Conservation (phyloP, 1,284 basidiomycete species). For the Phellopilus nigrolimitatus region DNA sequence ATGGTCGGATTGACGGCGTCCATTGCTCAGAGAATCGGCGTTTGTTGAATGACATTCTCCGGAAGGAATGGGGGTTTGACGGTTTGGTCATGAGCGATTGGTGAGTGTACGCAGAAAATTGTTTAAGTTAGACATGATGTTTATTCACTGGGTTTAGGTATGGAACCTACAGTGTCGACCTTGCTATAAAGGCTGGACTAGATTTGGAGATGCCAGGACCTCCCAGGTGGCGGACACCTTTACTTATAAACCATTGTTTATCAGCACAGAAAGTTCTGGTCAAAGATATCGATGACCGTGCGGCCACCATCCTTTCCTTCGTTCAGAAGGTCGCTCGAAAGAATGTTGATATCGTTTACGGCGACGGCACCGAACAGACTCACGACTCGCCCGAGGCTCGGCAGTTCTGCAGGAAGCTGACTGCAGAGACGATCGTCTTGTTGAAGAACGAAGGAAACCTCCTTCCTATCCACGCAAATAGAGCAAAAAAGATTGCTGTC, state of each 20-base stretch:
- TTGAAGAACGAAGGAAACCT: conserved; percentile 59
- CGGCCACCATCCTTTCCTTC: conserved; percentile 48
- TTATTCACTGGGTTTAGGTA: conserved; percentile 37
- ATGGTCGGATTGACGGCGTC: conserved; percentile 56
- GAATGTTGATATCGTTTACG: conserved; percentile 60
- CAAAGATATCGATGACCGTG: conserved; percentile 52
- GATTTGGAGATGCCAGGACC: conserved; percentile 71
- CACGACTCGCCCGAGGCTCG: conserved; percentile 51
- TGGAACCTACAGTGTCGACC: conserved; percentile 57
- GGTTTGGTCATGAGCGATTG: conserved; percentile 67
- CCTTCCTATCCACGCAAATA: conserved; percentile 35
- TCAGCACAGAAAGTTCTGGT: conserved; percentile 52
- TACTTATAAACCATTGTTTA: conserved; percentile 52
- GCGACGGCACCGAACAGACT: conserved; percentile 57
- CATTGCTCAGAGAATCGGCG: conserved; percentile 59
- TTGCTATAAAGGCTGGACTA: conserved; percentile 58
- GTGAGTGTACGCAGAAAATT: conserved; percentile 29
- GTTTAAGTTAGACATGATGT: conserved; percentile 13
- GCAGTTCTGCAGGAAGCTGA: conserved; percentile 53
- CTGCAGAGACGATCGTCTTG: conserved; percentile 62
- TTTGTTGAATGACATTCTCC: conserved; percentile 54
- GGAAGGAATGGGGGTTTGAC: conserved; percentile 63
- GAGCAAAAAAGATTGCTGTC: conserved; percentile 37
- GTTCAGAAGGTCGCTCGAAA: conserved; percentile 53
- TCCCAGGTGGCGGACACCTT: conserved; percentile 54